These are phyloP conservation scores for Scedosporium minutisporum DNA, from an alignment of 2,329 filamentous ascomycete genomes.

Conservation along the genomic window DNA sequence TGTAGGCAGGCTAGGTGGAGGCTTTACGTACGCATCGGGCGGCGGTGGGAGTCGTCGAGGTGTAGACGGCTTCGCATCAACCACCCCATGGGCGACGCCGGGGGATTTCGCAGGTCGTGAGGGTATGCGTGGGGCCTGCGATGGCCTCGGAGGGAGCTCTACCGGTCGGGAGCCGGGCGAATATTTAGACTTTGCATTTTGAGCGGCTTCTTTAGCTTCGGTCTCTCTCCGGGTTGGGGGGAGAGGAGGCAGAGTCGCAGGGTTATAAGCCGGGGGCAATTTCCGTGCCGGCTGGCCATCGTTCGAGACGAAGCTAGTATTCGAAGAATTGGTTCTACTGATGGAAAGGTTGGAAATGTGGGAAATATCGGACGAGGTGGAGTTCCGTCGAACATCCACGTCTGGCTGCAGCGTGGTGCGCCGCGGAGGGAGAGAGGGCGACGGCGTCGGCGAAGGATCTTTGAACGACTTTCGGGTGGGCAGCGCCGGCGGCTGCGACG, in stretches of 20 bases:
- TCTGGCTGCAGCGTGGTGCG: conserved; percentile 3
- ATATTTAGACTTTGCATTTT: conserved; percentile 36
- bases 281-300: conserved; percentile 32
- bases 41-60: conserved; percentile 30
- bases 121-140: conserved; percentile 2
- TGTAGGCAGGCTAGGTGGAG: conserved; percentile 19
- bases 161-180: conserved; percentile 37
- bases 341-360: conserved; percentile 44
- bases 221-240: conserved; percentile 45
- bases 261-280: conserved; percentile 46
- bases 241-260: conserved; percentile 46
- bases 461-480: background rate
- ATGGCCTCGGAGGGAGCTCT: conserved; percentile 8
- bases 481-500: background rate
- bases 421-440: background rate
- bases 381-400: conserved; percentile 35
- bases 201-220: conserved; percentile 31
- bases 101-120: conserved; percentile 3
- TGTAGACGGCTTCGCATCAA: background rate
- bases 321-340: conserved; percentile 28
- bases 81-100: background rate
- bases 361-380: conserved; percentile 48
- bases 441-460: background rate
- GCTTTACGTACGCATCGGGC: conserved; percentile 14
- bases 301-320: conserved; percentile 36